These are phyloP conservation scores for Sclerotinia subarctica DNA, from an alignment of 2,329 filamentous ascomycete genomes.

Conservation along the genomic window DNA sequence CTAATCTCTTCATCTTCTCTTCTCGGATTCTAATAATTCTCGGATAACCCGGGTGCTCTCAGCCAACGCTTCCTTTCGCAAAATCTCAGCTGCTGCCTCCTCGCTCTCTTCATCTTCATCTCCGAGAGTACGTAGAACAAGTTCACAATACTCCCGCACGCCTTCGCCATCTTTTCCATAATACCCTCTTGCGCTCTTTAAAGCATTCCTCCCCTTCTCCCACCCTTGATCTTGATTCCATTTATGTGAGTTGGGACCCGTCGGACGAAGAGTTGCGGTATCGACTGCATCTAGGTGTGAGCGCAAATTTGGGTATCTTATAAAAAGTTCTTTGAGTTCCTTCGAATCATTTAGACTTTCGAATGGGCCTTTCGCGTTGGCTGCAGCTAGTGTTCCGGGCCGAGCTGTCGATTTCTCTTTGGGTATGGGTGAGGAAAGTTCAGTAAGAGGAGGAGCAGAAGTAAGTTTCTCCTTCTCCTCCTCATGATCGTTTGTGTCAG, in stretches of 20 bases:
- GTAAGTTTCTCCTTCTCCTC: constrained; percentile 4
- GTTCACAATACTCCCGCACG: constrained; percentile 57
- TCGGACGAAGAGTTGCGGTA: constrained; percentile 49
- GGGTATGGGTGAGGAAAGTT: constrained; percentile 16
- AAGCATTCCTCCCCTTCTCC: constrained; percentile 51
- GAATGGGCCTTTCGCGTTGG: constrained; percentile 45
- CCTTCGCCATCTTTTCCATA: constrained; percentile 56
- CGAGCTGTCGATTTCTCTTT: background rate
- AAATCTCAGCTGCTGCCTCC: constrained; percentile 42
- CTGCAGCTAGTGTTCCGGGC: constrained; percentile 32
- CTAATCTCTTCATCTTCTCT: constrained; percentile 30
- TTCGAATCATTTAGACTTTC: constrained; percentile 50
- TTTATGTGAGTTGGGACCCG: constrained; percentile 1
- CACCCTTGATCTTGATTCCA: constrained; percentile 61
- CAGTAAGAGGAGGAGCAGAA: constrained; percentile 24
- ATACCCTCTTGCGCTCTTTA: constrained; percentile 50
- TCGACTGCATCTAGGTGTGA: constrained; percentile 49
- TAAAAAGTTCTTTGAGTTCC: constrained; percentile 51
- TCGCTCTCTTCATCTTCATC: constrained; percentile 32
- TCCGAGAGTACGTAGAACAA: constrained; percentile 51
- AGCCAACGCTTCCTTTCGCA: constrained; percentile 43
- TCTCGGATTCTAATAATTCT: constrained; percentile 46
- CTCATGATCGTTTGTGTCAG: constrained; percentile 26
- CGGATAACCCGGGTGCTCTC: constrained; percentile 50
- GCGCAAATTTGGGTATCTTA: constrained; percentile 50